A percentile compares a stretch with the other conserved stretches of the same genome.
Conservation (phyloP, 2,329 filamentous ascomycete genomes). For the Orbilia javanica region DNA sequence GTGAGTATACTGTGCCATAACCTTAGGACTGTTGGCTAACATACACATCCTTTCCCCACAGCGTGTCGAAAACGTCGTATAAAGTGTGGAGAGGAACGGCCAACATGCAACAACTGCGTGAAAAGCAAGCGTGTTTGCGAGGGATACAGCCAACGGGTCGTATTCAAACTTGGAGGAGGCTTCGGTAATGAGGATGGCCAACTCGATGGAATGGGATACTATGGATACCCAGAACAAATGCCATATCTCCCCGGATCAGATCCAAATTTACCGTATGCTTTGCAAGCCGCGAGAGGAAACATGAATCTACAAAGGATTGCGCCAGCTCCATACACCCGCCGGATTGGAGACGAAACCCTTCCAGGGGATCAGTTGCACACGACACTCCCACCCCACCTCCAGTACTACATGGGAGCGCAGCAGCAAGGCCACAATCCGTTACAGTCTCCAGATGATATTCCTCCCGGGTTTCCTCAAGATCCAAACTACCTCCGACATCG, state of each 20-base stretch:
- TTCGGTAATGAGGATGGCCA: constrained; percentile 51
- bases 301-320: constrained; percentile 61
- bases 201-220: constrained; percentile 51
- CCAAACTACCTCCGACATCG: constrained; percentile 46
- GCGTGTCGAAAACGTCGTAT: constrained; percentile 94
- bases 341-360: constrained; percentile 42
- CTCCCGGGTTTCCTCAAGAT: constrained; percentile 48
- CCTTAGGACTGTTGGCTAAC: constrained; percentile 29
- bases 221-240: constrained; percentile 52
- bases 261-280: constrained; percentile 42
- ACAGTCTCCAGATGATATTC: constrained; percentile 36
- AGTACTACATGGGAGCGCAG: constrained; percentile 43
- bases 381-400: constrained; percentile 42
- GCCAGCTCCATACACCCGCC: constrained; percentile 59
- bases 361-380: constrained; percentile 50
- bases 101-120: constrained; percentile 84
- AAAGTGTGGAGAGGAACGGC: constrained; percentile 93
- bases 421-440: constrained; percentile 30
- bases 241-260: constrained; percentile 48
- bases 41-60: constrained; percentile 64
- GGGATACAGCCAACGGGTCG: constrained; percentile 83
- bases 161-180: constrained; percentile 73
- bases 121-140: constrained; percentile 87
- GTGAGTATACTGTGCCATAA: background rate
- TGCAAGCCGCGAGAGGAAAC: constrained; percentile 52